A percentile compares a stretch with the other conserved stretches of the same genome.
Evolutionary conservation across 164 flowering plant genomes (phyloP).

Genomic region (Kingdonia uniflora): DNA sequence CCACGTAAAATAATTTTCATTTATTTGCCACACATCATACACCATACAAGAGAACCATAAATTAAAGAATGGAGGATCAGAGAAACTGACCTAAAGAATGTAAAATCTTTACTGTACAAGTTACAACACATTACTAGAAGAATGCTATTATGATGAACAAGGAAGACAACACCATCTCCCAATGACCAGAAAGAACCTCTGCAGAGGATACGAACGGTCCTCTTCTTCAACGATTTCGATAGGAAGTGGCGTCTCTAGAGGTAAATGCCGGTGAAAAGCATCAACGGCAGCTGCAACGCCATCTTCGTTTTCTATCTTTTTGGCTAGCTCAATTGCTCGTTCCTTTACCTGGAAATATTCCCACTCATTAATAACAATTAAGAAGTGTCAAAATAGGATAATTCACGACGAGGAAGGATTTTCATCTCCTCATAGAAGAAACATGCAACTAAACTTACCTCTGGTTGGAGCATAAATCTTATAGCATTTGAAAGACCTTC

Average conservation of each 20-base stretch:
- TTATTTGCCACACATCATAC: background rate
- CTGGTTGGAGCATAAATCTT: slow-evolving; percentile 79
- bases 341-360: slow-evolving; percentile 48
- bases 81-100: slow-evolving; percentile 6
- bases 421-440: no score
- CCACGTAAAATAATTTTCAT: background rate
- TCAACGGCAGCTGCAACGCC: slow-evolving; percentile 86
- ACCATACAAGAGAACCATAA: background rate
- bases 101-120: background rate
- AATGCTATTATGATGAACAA: slow-evolving; percentile 29
- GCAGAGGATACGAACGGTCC: slow-evolving; percentile 38
- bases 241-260: slow-evolving; percentile 51
- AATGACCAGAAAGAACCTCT: slow-evolving; percentile 52
- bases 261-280: slow-evolving; percentile 80
- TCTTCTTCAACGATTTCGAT: slow-evolving; percentile 24
- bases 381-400: no score
- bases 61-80: slow-evolving; percentile 1
- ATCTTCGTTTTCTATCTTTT: slow-evolving; percentile 70
- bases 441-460: slow-evolving; percentile 34
- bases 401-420: no score
- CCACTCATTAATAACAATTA: background rate
- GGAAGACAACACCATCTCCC: slow-evolving; percentile 52
- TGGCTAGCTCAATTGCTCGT: slow-evolving; percentile 57
- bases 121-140: slow-evolving; percentile 2
- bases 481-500: slow-evolving; percentile 71